phyloP scores from a whole-genome alignment of 2,329 filamentous ascomycete genomes.

The Phialophora tarda region DNA sequence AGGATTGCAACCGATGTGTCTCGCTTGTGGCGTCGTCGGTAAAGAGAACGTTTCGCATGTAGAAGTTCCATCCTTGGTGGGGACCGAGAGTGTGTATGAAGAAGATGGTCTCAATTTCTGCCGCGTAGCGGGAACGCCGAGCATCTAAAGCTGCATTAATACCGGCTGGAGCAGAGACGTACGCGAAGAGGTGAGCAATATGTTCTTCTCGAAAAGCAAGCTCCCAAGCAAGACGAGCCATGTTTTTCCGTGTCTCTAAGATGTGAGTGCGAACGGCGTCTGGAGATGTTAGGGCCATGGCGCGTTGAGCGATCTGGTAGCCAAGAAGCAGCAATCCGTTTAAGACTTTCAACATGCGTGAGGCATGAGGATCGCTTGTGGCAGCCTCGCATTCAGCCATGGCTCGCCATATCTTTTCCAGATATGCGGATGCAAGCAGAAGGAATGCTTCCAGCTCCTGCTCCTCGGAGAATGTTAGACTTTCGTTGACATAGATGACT shows the following conservation, averaged over 20 bases:
- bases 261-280: background rate
- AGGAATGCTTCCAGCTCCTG: constrained; percentile 21
- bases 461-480: constrained; percentile 12
- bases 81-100: constrained; percentile 20
- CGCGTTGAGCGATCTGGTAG: constrained; percentile 21
- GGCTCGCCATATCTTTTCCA: constrained; percentile 16
- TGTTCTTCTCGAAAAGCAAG: constrained; percentile 21
- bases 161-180: constrained; percentile 14
- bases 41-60: constrained; percentile 24
- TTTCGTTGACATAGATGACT: constrained; percentile 23
- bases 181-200: constrained; percentile 15
- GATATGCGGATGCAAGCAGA: background rate
- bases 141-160: background rate
- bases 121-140: background rate
- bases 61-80: constrained; percentile 17
- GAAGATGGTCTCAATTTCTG: constrained; percentile 30
- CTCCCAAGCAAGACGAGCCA: constrained; percentile 27
- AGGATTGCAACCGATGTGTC: background rate
- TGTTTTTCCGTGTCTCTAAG: constrained; percentile 11
- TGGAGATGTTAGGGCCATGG: background rate
- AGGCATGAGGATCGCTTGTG: constrained; percentile 1
- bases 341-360: constrained; percentile 17
- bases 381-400: constrained; percentile 6
- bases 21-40: background rate
- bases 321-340: constrained; percentile 25